phyloP scores from a whole-genome alignment of 768 basidiomycete species.

The Phallus indusiatus region DNA sequence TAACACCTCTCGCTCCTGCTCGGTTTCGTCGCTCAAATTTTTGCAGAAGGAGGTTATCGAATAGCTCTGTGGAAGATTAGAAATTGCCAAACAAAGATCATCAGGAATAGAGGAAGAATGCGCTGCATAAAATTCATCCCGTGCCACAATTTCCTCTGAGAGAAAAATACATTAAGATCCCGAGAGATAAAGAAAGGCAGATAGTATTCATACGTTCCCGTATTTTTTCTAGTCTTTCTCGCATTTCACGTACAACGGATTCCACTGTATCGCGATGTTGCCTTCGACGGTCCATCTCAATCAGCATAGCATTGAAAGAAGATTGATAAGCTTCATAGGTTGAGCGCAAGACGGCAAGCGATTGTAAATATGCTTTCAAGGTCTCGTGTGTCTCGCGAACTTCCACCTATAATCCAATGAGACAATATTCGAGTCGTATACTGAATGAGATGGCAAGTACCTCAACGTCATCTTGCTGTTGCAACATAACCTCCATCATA shows the following conservation, averaged over 20 bases:
- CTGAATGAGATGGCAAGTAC: conserved; percentile 17
- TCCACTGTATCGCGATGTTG: conserved; percentile 60
- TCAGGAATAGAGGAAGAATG: conserved; percentile 68
- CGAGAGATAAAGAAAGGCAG: neutral
- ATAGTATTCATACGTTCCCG: conserved; percentile 35
- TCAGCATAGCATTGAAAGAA: conserved; percentile 62
- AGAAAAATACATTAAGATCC: neutral
- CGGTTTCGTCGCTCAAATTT: neutral
- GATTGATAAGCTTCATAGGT: conserved; percentile 61
- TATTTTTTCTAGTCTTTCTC: conserved; percentile 53
- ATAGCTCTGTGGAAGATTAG: conserved; percentile 67
- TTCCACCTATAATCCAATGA: conserved; percentile 21
- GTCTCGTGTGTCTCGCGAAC: conserved; percentile 17
- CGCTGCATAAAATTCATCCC: conserved; percentile 61
- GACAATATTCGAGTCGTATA: conserved; percentile 37
- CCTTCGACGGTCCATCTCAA: conserved; percentile 62
- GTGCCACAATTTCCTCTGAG: conserved; percentile 56
- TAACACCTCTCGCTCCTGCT: conserved; percentile 44
- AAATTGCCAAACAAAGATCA: conserved; percentile 71
- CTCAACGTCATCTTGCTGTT: conserved; percentile 59
- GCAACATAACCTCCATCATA: conserved; percentile 72
- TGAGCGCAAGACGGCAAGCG: conserved; percentile 54
- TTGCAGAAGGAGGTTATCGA: conserved; percentile 41
- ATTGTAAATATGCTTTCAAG: conserved; percentile 51
- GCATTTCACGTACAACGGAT: conserved; percentile 56